Base-by-base conservation (phyloP, 495 filamentous ascomycete species). In the Bacidia rubella region DNA sequence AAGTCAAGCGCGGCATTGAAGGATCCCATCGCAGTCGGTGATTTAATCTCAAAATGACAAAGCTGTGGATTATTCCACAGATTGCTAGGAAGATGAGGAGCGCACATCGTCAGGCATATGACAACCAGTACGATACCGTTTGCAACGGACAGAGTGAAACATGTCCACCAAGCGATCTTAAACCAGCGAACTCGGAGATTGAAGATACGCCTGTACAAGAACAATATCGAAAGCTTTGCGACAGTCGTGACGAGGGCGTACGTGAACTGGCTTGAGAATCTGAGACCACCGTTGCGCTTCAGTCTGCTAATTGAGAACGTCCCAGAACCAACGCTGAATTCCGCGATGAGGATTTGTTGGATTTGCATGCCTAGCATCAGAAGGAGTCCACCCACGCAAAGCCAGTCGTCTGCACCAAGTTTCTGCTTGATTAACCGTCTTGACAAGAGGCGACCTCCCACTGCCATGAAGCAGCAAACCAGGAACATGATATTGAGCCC, bases 1-100 rank as follows among this genome's bases (percentile, higher is more conserved):
- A 55, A 32, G 43, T 69, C 64, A 1, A 70, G 53, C 0, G 57
- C n/a, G 7, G 63, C 56, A 41, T 70, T 65, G 46, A 57, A 51
- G 3, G 55, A 53, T 1, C 63, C 66, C 11, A 51, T 49, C 12
- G 49, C 60, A 0, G 15, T 49, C 59, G 39, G 56, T 3, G 3
- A 19, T 11, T 2, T 9, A 19, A 32, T 22, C 10, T 55, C 35
- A 21, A 24, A 26, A 7, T 12, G 9, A 19, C 55, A 57, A 11
- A 1, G 7, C 7, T 26, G 3, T 42, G 43, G 49, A 12, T 46
- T 45, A 19, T 17, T 54, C 51, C 45, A 58, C 24, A 51, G 35
- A 3, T 3, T 15, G 15, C 26, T 25, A 5, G 45, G 20, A 9
- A 26, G 39, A n/a, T 19, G 7, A 5, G 48, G 20, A 3, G 47